Percentiles rank a stretch among this genome's conserved stretches.
Conservation (phyloP, 2,329 filamentous ascomycete genomes). For the Epichloe bromicola region DNA sequence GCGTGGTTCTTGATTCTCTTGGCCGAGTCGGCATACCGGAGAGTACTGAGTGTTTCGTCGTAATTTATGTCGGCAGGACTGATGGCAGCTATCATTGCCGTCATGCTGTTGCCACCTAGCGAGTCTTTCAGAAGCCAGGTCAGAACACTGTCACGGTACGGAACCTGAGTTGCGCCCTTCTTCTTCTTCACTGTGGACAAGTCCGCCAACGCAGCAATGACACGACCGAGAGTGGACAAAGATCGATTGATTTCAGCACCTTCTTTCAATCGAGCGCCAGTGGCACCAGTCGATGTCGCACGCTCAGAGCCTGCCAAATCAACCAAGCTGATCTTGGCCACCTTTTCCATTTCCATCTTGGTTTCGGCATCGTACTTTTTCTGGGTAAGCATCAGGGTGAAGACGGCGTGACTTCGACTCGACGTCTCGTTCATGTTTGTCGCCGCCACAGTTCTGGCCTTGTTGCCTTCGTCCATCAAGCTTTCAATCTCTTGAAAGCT, state of each 20-base stretch:
- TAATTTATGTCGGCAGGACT: slow-evolving; percentile 98
- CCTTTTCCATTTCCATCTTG: slow-evolving; percentile 94
- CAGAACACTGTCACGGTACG: slow-evolving; percentile 90
- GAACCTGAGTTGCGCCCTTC: slow-evolving; percentile 62
- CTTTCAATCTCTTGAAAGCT: slow-evolving; percentile 94
- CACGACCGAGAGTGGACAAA: slow-evolving; percentile 87
- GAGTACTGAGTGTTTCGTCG: slow-evolving; percentile 88
- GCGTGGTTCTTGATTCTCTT: slow-evolving; percentile 99
- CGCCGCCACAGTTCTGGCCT: slow-evolving; percentile 90
- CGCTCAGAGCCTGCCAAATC: slow-evolving; percentile 96
- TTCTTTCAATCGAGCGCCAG: slow-evolving; percentile 87
- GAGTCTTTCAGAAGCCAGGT: slow-evolving; percentile 98
- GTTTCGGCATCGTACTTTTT: slow-evolving; percentile 85
- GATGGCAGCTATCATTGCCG: slow-evolving; percentile 98
- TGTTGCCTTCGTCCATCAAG: slow-evolving; percentile 98
- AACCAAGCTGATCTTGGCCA: slow-evolving; percentile 93
- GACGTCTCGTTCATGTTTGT: slow-evolving; percentile 99
- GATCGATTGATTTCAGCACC: slow-evolving; percentile 98
- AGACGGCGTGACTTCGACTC: slow-evolving; percentile 94
- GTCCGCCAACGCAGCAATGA: slow-evolving; percentile 91
- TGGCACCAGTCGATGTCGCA: slow-evolving; percentile 93
- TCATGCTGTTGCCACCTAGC: slow-evolving; percentile 96
- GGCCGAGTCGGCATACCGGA: slow-evolving; percentile 92
- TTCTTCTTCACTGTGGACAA: slow-evolving; percentile 77
- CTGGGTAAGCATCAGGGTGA: slow-evolving; percentile 89